Evolutionary conservation across 768 basidiomycete species (phyloP), one percentile per base, ranked within the genome.

Genomic region (Pisolithus tinctorius): DNA sequence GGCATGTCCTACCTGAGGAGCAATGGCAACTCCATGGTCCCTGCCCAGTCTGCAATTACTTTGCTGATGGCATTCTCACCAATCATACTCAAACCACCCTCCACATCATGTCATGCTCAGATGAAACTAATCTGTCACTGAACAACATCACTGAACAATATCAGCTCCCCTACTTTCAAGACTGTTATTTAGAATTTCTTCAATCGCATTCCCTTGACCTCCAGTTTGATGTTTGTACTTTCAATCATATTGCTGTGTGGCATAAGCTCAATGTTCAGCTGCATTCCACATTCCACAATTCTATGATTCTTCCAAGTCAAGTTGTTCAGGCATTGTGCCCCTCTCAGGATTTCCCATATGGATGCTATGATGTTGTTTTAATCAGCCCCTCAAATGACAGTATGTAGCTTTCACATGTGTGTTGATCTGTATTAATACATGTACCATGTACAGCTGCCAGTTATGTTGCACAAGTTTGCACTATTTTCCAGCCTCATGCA

Each of bases 81-180:
- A 20, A 20, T 20, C 20, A 20, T 20, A 20, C 20, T 20, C 20
- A 20, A 20, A 20, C 20, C 20, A 2, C 48, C 4, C 48, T 53
- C 11, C 16, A 29, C 1, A 41, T 50, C 42, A 44, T 16, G 5
- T 9, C 37, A 7, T 2, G 2, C 1, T 17, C 5, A 7, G 37
- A 38, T 38, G 37, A 7, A 38, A 14, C 13, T 14, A 38, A 38
- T 13, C 13, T 38, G 26, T 31, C 20, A 20, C 20, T 50, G 2
- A 29, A 17, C 4, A n/a, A 50, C 8, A n/a, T 17, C 25, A 14
- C 27, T 4, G 14, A 6, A 8, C 6, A 37, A 30, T 69, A 59
- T 54, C 20, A 49, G 4, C 50, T 71, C n/a, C 57, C 55, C 9
- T 63, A 68, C 54, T 63, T 69, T 31, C 14, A 38, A 38, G 13